Evolutionary conservation across 73 alveolate genomes (phyloP).

Genomic region (Uronychia setigera): DNA sequence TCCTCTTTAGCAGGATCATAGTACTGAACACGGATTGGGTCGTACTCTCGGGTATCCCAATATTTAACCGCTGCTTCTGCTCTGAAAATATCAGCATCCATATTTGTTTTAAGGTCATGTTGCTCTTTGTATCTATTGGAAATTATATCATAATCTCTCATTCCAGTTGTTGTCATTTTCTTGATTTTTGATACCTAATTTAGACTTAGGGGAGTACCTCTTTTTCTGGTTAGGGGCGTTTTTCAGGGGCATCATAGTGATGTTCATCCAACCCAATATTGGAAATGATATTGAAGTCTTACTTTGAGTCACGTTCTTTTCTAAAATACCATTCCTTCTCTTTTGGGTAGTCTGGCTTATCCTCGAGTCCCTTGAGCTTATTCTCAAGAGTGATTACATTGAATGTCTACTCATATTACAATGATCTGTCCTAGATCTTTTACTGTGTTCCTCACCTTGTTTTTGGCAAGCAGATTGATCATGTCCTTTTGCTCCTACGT

Average conservation of each 20-base stretch:
- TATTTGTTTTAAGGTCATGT: slow-evolving; percentile 80
- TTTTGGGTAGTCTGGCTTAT: slow-evolving; percentile 87
- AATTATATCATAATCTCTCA: slow-evolving; percentile 89
- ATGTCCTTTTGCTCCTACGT: slow-evolving; percentile 70
- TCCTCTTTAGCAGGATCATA: slow-evolving; percentile 87
- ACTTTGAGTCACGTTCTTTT: slow-evolving; percentile 45
- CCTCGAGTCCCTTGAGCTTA: slow-evolving; percentile 91
- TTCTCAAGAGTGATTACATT: slow-evolving; percentile 86
- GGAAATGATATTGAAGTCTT: slow-evolving; percentile 80
- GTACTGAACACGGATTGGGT: slow-evolving; percentile 76
- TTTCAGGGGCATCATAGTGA: slow-evolving; percentile 88
- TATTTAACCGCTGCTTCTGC: slow-evolving; percentile 86
- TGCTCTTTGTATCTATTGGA: slow-evolving; percentile 75
- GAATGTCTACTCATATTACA: slow-evolving; percentile 88
- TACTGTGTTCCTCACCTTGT: slow-evolving; percentile 41
- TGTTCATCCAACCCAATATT: slow-evolving; percentile 76
- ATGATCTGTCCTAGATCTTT: slow-evolving; percentile 73
- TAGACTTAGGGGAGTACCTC: not conserved
- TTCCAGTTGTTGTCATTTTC: slow-evolving; percentile 62
- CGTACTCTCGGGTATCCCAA: slow-evolving; percentile 86
- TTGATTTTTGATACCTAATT: slow-evolving; percentile 25
- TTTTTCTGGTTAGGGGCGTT: slow-evolving; percentile 70
- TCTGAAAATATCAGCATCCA: slow-evolving; percentile 79
- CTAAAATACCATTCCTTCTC: slow-evolving; percentile 70
- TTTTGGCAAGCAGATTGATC: slow-evolving; percentile 71